Percentiles rank a stretch among this genome's conserved stretches.
Evolutionary conservation across 139 green algal species (phyloP).

Genomic region (Chlorella sorokiniana): DNA sequence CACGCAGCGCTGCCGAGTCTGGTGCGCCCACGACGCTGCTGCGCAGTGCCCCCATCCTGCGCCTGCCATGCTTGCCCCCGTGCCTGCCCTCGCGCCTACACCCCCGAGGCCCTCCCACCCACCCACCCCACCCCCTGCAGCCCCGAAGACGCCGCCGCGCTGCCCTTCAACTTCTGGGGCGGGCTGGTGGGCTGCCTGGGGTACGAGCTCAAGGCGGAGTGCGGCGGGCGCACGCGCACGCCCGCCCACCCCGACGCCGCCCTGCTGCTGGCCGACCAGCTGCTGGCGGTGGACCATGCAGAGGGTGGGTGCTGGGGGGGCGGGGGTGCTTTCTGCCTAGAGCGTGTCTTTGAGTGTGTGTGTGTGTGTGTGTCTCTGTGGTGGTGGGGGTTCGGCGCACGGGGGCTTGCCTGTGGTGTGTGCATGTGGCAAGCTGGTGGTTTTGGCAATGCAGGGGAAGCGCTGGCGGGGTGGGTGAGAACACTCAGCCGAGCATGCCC

Average conservation of each 20-base stretch:
- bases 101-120: too few relatives aligned
- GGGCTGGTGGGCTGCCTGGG: conserved; percentile 96
- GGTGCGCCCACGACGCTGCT: background rate
- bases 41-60: background rate
- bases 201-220: conserved; percentile 95
- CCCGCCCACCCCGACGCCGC: conserved; percentile 79
- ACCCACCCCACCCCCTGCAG: background rate
- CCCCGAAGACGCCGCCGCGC: conserved; percentile 24
- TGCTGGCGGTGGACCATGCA: conserved; percentile 87
- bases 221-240: conserved; percentile 45
- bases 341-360: too few relatives aligned
- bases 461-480: too few relatives aligned
- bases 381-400: too few relatives aligned
- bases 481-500: too few relatives aligned
- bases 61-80: background rate
- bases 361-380: too few relatives aligned
- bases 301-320: conserved; percentile 53
- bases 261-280: conserved; percentile 86
- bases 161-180: conserved; percentile 96
- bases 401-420: too few relatives aligned
- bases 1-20: background rate
- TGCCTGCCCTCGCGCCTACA: background rate
- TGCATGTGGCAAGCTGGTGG: too few relatives aligned
- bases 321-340: too few relatives aligned
- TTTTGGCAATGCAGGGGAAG: too few relatives aligned